phyloP scores from a whole-genome alignment of 148 eudicot genomes.

The Rhododendron mucronatum region DNA sequence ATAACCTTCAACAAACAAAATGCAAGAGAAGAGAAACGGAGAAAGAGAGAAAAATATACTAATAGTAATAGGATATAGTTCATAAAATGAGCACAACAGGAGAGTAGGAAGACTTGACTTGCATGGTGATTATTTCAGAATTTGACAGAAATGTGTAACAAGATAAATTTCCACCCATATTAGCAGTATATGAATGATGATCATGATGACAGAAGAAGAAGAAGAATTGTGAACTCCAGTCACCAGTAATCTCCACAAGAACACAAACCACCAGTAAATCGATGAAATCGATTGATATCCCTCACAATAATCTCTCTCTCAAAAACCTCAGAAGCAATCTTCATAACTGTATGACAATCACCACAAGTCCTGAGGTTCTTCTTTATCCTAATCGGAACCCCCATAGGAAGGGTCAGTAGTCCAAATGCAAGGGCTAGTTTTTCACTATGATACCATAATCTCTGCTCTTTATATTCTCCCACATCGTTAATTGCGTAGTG shows the following conservation, averaged over 20 bases:
- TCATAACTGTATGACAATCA: slow-evolving; percentile 43
- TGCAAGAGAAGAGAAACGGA: neutral
- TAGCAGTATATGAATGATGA: neutral
- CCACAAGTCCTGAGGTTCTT: slow-evolving; percentile 41
- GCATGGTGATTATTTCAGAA: neutral
- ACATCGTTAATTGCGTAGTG: slow-evolving; percentile 24
- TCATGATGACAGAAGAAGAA: neutral
- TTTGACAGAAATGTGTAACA: neutral
- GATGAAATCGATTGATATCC: slow-evolving; percentile 43
- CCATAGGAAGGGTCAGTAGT: slow-evolving; percentile 27
- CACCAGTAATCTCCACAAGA: slow-evolving; percentile 44
- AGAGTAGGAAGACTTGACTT: neutral
- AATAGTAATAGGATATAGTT: neutral
- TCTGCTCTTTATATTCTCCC: slow-evolving; percentile 32
- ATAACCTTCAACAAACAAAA: neutral
- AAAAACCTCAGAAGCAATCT: slow-evolving; percentile 31
- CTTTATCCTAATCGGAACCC: slow-evolving; percentile 34
- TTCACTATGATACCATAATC: slow-evolving; percentile 45
- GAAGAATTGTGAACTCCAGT: slow-evolving; percentile 1
- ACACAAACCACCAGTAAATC: slow-evolving; percentile 35
- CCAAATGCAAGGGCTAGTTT: slow-evolving; percentile 49
- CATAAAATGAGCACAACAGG: neutral
- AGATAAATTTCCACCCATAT: neutral
- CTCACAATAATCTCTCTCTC: slow-evolving; percentile 42
- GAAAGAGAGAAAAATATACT: neutral